Base-by-base conservation (phyloP, 2,329 filamentous ascomycete species). In the Alternaria rosae region DNA sequence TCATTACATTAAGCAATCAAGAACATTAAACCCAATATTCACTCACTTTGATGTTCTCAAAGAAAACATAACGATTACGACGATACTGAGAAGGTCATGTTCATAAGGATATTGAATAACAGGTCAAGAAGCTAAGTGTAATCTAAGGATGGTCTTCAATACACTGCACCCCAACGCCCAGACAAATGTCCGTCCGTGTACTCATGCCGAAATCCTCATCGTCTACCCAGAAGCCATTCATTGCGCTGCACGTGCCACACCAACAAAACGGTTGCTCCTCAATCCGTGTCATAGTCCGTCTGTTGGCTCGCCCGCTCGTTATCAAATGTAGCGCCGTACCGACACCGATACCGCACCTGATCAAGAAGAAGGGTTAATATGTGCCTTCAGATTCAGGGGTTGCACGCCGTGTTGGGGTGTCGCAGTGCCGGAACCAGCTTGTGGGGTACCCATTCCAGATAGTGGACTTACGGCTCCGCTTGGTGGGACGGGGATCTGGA, bases 401-500 rank as follows among this genome's bases (percentile, higher is more conserved):
- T 62, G 52, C 12, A 52, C 12, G 41, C 55, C 35, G 10, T 50
- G 26, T 12, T 62, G 21, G 11, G 59, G 59, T 25, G 59, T 59
- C 26, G 55, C 50, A 9, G 55, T 44, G 35, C 59, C 59, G 30
- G 59, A 59, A 15, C 35, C 55, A n/a, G 38, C 44, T 50, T 75
- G 68, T 17, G 76, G 77, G 2, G 77, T 82, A 3, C 79, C 80
- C 4, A 82, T 57, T 26, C 80, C 81, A 15, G 74, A 71, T 57
- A 83, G 76, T 12, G 83, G 83, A 64, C 79, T 82, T 57, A 83
- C 77, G 3, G 72, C 72, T 42, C 84, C 84, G 63, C 84, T 87
- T 3, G 87, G 84, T 21, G 91, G 88, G 11, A 93, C 90, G 0
- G 91, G 91, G 44, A 94, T 92, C 66, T 89, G 87, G 72, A 95